A percentile compares a stretch with the other conserved stretches of the same genome.
phyloP scores from a whole-genome alignment of 371 early-diverging fungal species.

The Syncephalis fuscata region DNA sequence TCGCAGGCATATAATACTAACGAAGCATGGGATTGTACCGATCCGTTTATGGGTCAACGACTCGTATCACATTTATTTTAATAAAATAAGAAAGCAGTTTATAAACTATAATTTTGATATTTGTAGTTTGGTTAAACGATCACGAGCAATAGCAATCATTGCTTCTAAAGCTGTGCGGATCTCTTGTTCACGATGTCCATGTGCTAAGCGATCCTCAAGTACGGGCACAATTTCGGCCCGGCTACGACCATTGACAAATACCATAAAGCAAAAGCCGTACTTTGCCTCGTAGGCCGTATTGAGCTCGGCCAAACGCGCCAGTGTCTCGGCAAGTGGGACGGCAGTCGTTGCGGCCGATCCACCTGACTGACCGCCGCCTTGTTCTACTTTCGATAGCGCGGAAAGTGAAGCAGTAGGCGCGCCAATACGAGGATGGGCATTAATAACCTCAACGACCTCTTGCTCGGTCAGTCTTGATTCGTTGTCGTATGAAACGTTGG shows the following conservation, averaged over 20 bases:
- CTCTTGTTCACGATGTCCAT: slow-evolving; percentile 31
- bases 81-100: no score
- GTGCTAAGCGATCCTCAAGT: slow-evolving; percentile 39
- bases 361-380: slow-evolving; percentile 30
- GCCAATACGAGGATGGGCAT: slow-evolving; percentile 87
- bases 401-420: slow-evolving; percentile 47
- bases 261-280: slow-evolving; percentile 78
- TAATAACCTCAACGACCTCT: slow-evolving; percentile 54
- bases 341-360: slow-evolving; percentile 8
- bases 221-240: slow-evolving; percentile 53
- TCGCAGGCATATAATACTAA: no score
- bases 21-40: no score
- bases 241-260: slow-evolving; percentile 73
- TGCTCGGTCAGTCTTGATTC: slow-evolving; percentile 20
- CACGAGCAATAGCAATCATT: slow-evolving; percentile 62
- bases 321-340: slow-evolving; percentile 16
- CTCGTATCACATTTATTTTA: no score
- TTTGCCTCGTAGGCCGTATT: slow-evolving; percentile 59
- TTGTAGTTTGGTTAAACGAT: slow-evolving; percentile 45
- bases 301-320: slow-evolving; percentile 29
- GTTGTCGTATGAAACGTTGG: slow-evolving; percentile 12
- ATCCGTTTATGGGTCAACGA: no score
- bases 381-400: slow-evolving; percentile 54
- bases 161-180: slow-evolving; percentile 40
- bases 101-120: no score